A percentile compares a stretch with the other conserved stretches of the same genome.
Evolutionary conservation across 257 asterid species (phyloP).

Genomic region (Leptodermis oblonga): DNA sequence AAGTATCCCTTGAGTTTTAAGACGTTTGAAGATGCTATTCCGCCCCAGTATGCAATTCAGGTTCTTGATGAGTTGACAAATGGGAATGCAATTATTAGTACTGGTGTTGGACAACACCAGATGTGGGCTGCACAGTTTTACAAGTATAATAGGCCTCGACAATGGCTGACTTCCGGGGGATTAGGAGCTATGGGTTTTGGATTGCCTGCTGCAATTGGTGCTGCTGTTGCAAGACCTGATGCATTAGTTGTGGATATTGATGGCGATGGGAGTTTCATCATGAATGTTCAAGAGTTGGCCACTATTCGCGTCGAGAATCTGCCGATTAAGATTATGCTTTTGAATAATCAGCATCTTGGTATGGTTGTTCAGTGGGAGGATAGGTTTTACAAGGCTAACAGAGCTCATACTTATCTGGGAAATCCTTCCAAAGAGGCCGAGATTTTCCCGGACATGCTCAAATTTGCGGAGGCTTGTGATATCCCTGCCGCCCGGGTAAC

Average conservation of each 20-base stretch:
- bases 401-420: constrained; percentile 78
- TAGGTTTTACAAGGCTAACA: constrained; percentile 69
- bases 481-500: constrained; percentile 68
- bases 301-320: constrained; percentile 70
- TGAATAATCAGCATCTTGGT: constrained; percentile 78
- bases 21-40: constrained; percentile 62
- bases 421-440: constrained; percentile 55
- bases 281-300: constrained; percentile 84
- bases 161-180: constrained; percentile 77
- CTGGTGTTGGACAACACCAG: constrained; percentile 90
- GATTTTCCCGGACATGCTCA: constrained; percentile 67
- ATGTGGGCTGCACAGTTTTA: constrained; percentile 92
- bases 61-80: constrained; percentile 67
- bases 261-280: constrained; percentile 86
- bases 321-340: constrained; percentile 67
- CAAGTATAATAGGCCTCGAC: constrained; percentile 67
- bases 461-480: constrained; percentile 72
- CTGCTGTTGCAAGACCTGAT: constrained; percentile 75
- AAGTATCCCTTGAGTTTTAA: constrained; percentile 51
- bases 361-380: constrained; percentile 96
- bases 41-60: constrained; percentile 75
- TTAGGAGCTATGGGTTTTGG: constrained; percentile 88
- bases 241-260: constrained; percentile 69
- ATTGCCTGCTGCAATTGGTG: constrained; percentile 86
- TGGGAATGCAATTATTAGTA: constrained; percentile 66